Base-by-base conservation (phyloP, 257 asterid genomes). In the Craterostigma plantagineum region DNA sequence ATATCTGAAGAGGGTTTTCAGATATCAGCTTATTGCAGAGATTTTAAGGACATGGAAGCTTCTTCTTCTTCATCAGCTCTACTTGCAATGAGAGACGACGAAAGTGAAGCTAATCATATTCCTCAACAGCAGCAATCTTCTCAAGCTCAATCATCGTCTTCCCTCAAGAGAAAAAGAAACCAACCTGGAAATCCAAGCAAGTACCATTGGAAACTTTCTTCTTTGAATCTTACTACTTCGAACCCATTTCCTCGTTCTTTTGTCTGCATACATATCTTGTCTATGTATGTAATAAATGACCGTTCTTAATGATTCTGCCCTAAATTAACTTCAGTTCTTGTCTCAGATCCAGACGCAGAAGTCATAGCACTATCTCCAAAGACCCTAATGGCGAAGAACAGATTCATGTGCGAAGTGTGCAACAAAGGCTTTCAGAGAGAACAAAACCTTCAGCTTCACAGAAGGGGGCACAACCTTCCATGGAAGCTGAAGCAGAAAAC, bases 181-280 rank as follows among this genome's bases (percentile, higher is more conserved):
- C 94, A 74, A 48, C 71, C 94, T 4, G 94, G 94, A 40, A 74
- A 71, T 43, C 86, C 92, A 65, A 65, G 94, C 75, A 71, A 74
- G 87, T 77, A 46, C 44, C 71, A 0, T 16, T 7, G 53, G 51
- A 27, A 43, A 51, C 17, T 46, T 9, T 14, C 14, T 39, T 39
- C 43, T 17, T 16, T 36, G 51, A 42, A 52, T 42, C 49, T 52
- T 43, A 10, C 12, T 34, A 34, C 3, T 4, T 12, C 3, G 35
- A 16, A 42, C n/a, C 18, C 9, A n/a, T 15, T 13, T n/a, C 7
- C 14, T 37, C n/a, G 33, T 36, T 38, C 18, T 38, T 23, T 49
- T 49, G 54, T 38, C 54, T 18, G 39, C n/a, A 39, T 18, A 15
- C 14, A 49, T 18, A 16, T 40, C 6, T 6, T 34, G 37, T 34